phyloP scores from a whole-genome alignment of 83 land plant species.

The Larix sibirica region DNA sequence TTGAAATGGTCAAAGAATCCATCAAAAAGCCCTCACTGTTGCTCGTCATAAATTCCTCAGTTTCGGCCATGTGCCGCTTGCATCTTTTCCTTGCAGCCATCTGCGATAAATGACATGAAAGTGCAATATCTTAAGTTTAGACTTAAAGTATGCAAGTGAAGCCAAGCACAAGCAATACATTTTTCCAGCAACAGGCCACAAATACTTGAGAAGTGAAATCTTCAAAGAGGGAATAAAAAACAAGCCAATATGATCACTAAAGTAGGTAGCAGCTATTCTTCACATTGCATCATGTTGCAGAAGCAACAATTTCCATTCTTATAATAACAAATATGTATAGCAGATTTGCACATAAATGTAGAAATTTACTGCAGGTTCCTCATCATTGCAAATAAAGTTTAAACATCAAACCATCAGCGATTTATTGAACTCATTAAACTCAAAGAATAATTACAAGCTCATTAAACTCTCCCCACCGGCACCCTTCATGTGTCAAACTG shows the following conservation, averaged over 20 bases:
- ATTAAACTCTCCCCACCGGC: no score
- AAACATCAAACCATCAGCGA: no score
- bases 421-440: no score
- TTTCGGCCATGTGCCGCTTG: slow-evolving; percentile 83
- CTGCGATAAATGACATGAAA: slow-evolving; percentile 30
- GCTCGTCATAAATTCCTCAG: slow-evolving; percentile 87
- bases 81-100: slow-evolving; percentile 90
- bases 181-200: no score
- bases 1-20: slow-evolving; percentile 70
- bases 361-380: no score
- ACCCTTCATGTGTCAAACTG: no score
- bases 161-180: background rate
- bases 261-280: background rate
- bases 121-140: background rate
- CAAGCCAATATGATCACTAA: background rate
- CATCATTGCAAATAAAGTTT: no score
- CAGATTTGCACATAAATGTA: background rate
- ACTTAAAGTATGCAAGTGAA: background rate
- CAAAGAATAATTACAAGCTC: no score
- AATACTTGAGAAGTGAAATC: no score
- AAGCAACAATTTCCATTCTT: background rate
- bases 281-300: background rate
- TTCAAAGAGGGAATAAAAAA: no score
- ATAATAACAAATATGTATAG: background rate
- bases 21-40: slow-evolving; percentile 72